phyloP scores from a whole-genome alignment of 139 green algal species.

The Dunaliella sp. region DNA sequence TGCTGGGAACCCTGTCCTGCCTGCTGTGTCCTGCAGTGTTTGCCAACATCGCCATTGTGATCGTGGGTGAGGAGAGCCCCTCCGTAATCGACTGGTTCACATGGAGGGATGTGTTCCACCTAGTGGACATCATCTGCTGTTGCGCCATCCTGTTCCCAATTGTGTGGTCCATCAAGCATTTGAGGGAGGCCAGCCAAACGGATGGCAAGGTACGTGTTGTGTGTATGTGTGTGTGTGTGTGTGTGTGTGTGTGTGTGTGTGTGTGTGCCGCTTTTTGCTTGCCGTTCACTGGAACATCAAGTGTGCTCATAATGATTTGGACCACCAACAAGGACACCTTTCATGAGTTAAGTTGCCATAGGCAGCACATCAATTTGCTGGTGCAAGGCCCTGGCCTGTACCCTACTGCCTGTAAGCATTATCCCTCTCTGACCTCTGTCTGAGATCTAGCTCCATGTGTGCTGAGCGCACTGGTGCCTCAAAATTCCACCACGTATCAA shows the following conservation, averaged over 20 bases:
- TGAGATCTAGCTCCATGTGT: no score
- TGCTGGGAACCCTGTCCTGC: no score
- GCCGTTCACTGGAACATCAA: slow-evolving; percentile 34
- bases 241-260: slow-evolving; percentile 17
- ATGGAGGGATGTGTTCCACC: slow-evolving; percentile 92
- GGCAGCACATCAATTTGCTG: no score
- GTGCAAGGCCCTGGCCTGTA: no score
- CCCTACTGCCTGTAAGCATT: no score
- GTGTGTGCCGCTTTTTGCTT: neutral
- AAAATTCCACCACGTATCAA: no score
- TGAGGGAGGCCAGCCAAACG: slow-evolving; percentile 68
- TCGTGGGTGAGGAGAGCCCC: slow-evolving; percentile 85
- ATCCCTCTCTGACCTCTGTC: no score
- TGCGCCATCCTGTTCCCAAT: slow-evolving; percentile 98
- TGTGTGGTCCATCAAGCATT: slow-evolving; percentile 95
- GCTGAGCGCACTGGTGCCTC: no score
- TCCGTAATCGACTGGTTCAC: slow-evolving; percentile 81
- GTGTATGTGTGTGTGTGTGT: neutral
- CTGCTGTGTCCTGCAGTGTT: slow-evolving; percentile 74
- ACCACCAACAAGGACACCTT: no score
- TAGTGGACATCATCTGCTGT: slow-evolving; percentile 98
- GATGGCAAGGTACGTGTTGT: slow-evolving; percentile 43
- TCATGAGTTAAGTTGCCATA: no score
- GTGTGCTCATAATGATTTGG: no score
- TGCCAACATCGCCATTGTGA: slow-evolving; percentile 90